Base-by-base conservation (phyloP, 2,329 filamentous ascomycete genomes). In the Sarocladium kiliense region DNA sequence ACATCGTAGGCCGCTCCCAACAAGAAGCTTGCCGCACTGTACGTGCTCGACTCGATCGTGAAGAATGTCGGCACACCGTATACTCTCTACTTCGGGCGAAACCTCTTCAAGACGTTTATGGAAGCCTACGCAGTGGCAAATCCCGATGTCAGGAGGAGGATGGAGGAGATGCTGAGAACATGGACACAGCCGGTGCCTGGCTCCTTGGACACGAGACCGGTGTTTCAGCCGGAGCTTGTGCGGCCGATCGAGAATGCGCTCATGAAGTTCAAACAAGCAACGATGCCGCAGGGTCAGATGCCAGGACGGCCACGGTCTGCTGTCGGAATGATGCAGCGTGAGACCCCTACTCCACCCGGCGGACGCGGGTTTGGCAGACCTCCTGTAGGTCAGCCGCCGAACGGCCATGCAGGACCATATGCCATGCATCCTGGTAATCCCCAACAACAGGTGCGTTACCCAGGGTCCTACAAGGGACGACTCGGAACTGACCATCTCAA, bases 1-100 rank as follows among this genome's bases (percentile, higher is more conserved):
- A 4, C 30, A 12, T 51, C 41, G 61, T 73, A 99, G 94, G 90
- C 88, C 55, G 84, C 91, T 45, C 91, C 94, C 37, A 81, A 85
- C 58, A 92, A 91, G 71, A 99, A 97, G 68, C 78, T 99, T 2
- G 92, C 94, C 18, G 91, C 94, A n/a, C 80, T 99, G 26, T 99
- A 97, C 73, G 90, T 99, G 61, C 86, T 99, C 66, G 94, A 99
- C 74, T 97, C 93, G 16, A 93, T 99, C 58, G 92, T 96, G 68
- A 99, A 99, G 74, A 97, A 99, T 76, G 91, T 99, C 59, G 94
- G 94, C 58, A 97, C 93, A 1, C 94, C 94, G 7, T 99, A 99
- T 72, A 97, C 93, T 0, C 80, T 97, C 12, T 97, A 96, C 70
- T 88, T 99, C 61, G 91, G 92, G 54, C 87, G 90, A 39, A 93